phyloP scores from a whole-genome alignment of 306 rosid species.

The Spatholobus suberectus region DNA sequence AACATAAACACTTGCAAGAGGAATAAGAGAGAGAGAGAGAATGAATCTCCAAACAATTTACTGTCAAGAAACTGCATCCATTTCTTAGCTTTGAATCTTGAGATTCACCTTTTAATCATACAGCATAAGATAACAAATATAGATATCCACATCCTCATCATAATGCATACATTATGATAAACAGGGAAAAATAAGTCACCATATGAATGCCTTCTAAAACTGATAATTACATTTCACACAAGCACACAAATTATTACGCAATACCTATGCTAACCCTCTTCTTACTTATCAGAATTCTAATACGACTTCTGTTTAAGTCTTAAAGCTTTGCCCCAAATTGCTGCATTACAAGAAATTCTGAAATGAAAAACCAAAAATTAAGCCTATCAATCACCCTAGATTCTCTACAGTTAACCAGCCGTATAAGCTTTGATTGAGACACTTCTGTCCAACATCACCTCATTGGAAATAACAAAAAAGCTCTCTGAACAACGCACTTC shows the following conservation, averaged over 20 bases:
- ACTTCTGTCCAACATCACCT: background rate
- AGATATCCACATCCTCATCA: background rate
- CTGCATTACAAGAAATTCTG: background rate
- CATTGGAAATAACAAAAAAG: conserved; percentile 16
- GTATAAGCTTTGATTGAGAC: conserved; percentile 11
- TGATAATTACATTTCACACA: conserved; percentile 20
- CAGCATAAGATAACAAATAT: conserved; percentile 17
- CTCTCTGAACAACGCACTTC: background rate
- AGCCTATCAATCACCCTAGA: background rate
- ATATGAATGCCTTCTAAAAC: background rate
- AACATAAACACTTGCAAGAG: background rate
- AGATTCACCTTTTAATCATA: conserved; percentile 13
- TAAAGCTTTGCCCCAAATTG: conserved; percentile 9
- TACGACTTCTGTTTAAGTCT: conserved; percentile 2
- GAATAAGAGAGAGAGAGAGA: background rate
- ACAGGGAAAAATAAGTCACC: background rate
- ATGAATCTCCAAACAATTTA: conserved; percentile 19
- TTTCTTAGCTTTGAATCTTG: conserved; percentile 28
- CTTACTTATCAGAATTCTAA: background rate
- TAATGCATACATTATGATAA: background rate
- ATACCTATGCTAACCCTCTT: background rate
- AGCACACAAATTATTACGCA: background rate
- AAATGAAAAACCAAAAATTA: background rate
- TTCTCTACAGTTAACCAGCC: background rate
- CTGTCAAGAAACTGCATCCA: background rate